A percentile compares a stretch with the other conserved stretches of the same genome.
Conservation (phyloP, 2,329 filamentous ascomycete genomes). For the Paraconiothyrium brasiliense region DNA sequence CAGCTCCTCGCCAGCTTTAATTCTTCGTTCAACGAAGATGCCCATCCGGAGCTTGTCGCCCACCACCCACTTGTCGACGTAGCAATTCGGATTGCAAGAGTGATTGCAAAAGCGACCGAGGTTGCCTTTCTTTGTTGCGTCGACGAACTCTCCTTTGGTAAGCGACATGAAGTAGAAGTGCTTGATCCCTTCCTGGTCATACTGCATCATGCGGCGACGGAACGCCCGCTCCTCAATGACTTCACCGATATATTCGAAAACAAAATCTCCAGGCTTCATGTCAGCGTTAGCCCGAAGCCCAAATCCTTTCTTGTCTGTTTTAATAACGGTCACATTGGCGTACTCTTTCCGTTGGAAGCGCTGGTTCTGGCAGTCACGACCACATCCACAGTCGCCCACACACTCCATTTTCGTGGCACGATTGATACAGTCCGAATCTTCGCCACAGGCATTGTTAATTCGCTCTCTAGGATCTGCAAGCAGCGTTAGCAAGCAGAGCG, state of each 20-base stretch:
- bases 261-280: slow-evolving; percentile 85
- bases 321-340: slow-evolving; percentile 91
- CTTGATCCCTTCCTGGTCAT: slow-evolving; percentile 95
- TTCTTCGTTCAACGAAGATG: slow-evolving; percentile 88
- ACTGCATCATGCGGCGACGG: slow-evolving; percentile 87
- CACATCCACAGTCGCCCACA: slow-evolving; percentile 85
- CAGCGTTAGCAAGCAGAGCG: slow-evolving; percentile 42
- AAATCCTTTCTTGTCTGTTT: slow-evolving; percentile 97
- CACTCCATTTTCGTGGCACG: slow-evolving; percentile 98
- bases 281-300: slow-evolving; percentile 84
- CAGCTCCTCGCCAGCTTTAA: slow-evolving; percentile 90
- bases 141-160: slow-evolving; percentile 94
- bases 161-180: slow-evolving; percentile 99
- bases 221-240: slow-evolving; percentile 95
- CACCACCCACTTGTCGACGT: slow-evolving; percentile 99
- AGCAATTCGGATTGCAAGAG: slow-evolving; percentile 98
- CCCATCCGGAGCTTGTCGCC: slow-evolving; percentile 98
- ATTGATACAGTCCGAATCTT: slow-evolving; percentile 98
- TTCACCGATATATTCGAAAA: slow-evolving; percentile 98
- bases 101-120: slow-evolving; percentile 98
- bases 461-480: slow-evolving; percentile 59
- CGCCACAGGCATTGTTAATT: slow-evolving; percentile 85
- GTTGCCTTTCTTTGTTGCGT: slow-evolving; percentile 96
- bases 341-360: slow-evolving; percentile 92
- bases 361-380: slow-evolving; percentile 88